Evolutionary conservation across 257 asterid genomes (phyloP), one percentile per base, ranked within the genome.

Genomic region (Petrea volubilis): DNA sequence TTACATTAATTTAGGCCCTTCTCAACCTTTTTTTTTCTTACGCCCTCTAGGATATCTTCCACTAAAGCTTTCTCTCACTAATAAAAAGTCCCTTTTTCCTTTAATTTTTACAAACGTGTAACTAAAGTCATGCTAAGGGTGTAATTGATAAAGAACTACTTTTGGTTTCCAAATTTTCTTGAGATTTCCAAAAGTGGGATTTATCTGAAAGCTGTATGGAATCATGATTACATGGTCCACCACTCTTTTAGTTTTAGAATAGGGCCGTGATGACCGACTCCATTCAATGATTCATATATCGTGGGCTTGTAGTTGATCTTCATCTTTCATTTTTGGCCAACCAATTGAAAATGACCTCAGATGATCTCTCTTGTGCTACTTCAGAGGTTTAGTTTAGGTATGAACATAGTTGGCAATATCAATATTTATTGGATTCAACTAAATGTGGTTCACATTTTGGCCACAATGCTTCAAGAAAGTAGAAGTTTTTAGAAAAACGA

Each of bases 91-190:
- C 53, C 64, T 60, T 75, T 72, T 75, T 52, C 87, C 85, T 79
- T 80, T 74, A 63, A 14, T 51, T 64, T 82, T 73, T 82, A 73
- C 88, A 77, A 82, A 74, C 85, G 80, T 77, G 67, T 40, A 79
- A 69, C 84, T 80, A 79, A 84, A 83, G 90, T 81, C 56, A 76
- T 72, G 87, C 74, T 72, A 78, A 73, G 70, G n/a, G 73, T 78
- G 73, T 68, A 73, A 56, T 58, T 44, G 20, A 58, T 64, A 66
- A 36, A 57, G 64, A 60, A 29, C 51, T 41, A 57, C 58, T 46
- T 64, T 67, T 52, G 23, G 62, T 64, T 59, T 60, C 59, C 46
- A 65, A 1, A 41, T 41, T 70, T 58, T 72, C 82, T 80, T 38
- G 93, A 82, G 86, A 82, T 82, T 78, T 64, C 62, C 76, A 66